A percentile compares a stretch with the other conserved stretches of the same genome.
phyloP scores from a whole-genome alignment of 2,329 filamentous ascomycete species.

The Colletotrichum nymphaeae region DNA sequence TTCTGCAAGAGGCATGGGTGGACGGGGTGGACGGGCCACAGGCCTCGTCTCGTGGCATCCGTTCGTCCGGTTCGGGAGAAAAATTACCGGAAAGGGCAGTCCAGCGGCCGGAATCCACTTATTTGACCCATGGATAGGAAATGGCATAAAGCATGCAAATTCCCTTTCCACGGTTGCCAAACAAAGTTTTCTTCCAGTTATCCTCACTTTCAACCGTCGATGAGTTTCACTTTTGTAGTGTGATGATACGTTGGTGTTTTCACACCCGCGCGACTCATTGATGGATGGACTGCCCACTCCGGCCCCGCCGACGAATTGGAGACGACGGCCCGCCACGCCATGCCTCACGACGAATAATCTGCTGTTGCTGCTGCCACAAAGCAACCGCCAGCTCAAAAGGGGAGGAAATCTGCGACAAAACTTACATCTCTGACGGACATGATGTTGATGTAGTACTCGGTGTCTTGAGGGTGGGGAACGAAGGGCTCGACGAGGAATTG shows the following conservation, averaged over 20 bases:
- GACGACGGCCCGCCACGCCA: constrained; percentile 13
- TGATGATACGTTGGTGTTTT: constrained; percentile 1
- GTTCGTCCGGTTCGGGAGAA: constrained; percentile 49
- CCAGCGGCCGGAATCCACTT: constrained; percentile 34
- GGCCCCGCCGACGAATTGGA: constrained; percentile 11
- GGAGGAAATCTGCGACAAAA: constrained; percentile 50
- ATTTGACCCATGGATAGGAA: constrained; percentile 34
- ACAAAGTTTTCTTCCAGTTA: constrained; percentile 17
- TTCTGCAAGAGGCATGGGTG: constrained; percentile 25
- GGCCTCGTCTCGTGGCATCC: constrained; percentile 49
- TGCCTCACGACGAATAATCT: not conserved
- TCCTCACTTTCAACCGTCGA: constrained; percentile 6
- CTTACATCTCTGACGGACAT: constrained; percentile 99
- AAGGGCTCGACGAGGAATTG: constrained; percentile 99
- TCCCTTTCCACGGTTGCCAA: constrained; percentile 25
- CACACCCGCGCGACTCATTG: constrained; percentile 23
- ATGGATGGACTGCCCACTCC: constrained; percentile 20
- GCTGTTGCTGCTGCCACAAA: not conserved
- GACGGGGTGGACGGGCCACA: constrained; percentile 21
- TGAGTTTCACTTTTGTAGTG: constrained; percentile 20
- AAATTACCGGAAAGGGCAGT: constrained; percentile 40
- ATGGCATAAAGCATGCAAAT: constrained; percentile 34
- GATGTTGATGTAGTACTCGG: constrained; percentile 99
- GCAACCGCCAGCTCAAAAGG: constrained; percentile 4
- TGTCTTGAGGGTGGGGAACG: constrained; percentile 93